Base-by-base conservation (phyloP, 164 flowering plant genomes). In the Cinnamomum micranthum region DNA sequence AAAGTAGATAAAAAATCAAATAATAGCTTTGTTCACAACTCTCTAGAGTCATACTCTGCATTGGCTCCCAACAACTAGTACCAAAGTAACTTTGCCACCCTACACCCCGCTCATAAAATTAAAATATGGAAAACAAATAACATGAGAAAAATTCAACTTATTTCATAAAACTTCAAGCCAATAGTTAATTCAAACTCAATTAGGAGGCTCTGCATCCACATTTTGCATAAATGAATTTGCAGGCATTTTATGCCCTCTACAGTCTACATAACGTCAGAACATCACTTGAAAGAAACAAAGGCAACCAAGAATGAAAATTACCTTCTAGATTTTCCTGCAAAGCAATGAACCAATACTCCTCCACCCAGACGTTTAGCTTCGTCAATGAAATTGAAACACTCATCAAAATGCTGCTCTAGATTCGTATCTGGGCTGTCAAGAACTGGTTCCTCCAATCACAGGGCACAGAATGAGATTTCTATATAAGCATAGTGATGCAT, bases 261-360 rank as follows among this genome's bases (percentile, higher is more conserved):
- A 33, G 24, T 14, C 27, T 14, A 68, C 17, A 33, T 33, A 33
- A 68, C 22, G 28, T 67, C n/a, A 67, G 15, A 15, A 35, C 11
- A 19, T 19, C 52, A 69, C 41, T 9, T 12, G 55, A 41, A 69
- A 20, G 20, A 35, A 47, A 9, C 28, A 55, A 41, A 69, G 60
- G 4, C n/a, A 55, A 7, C 60, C 60, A 55, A 68, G 27, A 33
- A 58, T 68, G 65, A 73, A 80, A 69, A 33, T 73, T 69, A 95
- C 99, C 99, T 95, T 86, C 99, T 86, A 15, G 99, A 95, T 82
- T 65, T 88, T 77, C 99, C 99, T 9, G 83, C 86, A 85, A 86
- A 84, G 86, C 99, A 95, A 77, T 95, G 98, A 74, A 93, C 97
- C 81, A 95, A 77, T 41, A 91, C 95, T 51, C 88, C 88, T 62